Conservation (phyloP, 2,329 filamentous ascomycete genomes). For the Achaetomium macrosporum region DNA sequence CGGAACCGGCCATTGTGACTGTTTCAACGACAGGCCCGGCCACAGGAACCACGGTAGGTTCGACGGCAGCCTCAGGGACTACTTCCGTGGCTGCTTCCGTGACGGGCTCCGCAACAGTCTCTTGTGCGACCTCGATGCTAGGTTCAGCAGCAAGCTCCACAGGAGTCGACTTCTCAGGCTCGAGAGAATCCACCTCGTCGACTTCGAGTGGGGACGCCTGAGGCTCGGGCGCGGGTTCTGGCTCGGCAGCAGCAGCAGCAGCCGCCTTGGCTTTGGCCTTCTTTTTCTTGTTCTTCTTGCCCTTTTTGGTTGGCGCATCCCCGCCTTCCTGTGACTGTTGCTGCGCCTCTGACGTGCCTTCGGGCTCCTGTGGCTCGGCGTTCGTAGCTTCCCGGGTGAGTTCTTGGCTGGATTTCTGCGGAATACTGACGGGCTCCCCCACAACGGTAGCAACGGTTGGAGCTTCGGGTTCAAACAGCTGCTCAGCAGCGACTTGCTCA, state of each 20-base stretch:
- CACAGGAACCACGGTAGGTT: neutral
- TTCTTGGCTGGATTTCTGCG: neutral
- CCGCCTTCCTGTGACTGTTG: conserved; percentile 7
- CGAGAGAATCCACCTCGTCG: neutral
- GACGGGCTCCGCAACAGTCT: neutral
- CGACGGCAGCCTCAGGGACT: neutral
- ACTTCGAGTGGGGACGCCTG: neutral
- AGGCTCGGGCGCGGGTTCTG: neutral
- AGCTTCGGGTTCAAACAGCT: neutral
- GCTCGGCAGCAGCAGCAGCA: neutral
- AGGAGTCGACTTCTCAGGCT: neutral
- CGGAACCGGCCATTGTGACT: neutral
- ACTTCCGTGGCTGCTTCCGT: neutral
- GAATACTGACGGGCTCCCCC: neutral
- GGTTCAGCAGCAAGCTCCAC: neutral
- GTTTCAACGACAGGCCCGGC: neutral
- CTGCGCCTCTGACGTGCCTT: neutral
- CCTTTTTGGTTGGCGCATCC: conserved; percentile 21
- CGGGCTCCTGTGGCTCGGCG: conserved; percentile 6
- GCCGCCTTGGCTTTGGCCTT: conserved; percentile 22
- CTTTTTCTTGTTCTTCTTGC: conserved; percentile 30
- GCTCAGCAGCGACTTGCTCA: neutral
- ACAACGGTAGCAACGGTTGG: neutral
- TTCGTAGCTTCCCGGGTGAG: conserved; percentile 2
- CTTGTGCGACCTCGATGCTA: neutral